phyloP scores from a whole-genome alignment of 106 monocot species.

The Vanilla planifolia region DNA sequence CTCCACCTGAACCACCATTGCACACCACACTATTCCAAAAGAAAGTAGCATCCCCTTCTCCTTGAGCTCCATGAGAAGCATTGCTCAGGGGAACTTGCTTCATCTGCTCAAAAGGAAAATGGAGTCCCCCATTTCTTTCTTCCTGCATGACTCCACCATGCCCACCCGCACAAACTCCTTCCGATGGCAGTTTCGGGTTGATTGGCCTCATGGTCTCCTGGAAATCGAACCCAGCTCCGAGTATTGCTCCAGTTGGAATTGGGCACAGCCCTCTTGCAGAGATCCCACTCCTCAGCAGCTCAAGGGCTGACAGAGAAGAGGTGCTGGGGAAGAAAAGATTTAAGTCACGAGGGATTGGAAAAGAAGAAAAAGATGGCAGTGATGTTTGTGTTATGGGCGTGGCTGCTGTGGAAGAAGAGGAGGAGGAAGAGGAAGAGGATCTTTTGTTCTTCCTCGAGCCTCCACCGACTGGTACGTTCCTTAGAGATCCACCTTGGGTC shows the following conservation, averaged over 20 bases:
- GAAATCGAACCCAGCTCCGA: conserved; percentile 2
- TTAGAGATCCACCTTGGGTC: conserved; percentile 7
- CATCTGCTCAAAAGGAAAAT: conserved; percentile 1
- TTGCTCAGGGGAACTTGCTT: not conserved
- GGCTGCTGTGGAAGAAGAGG: not conserved
- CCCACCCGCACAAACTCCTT: no score
- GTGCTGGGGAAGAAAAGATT: not conserved
- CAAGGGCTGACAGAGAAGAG: not conserved
- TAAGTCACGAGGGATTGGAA: not conserved
- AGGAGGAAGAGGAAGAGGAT: conserved; percentile 1
- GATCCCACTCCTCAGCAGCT: conserved; percentile 1
- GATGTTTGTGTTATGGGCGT: not conserved
- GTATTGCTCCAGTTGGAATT: not conserved
- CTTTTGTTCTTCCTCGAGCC: conserved; percentile 11
- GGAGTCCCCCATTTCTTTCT: not conserved
- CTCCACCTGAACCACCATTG: no score
- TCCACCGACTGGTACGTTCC: conserved; percentile 6
- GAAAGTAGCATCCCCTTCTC: not conserved
- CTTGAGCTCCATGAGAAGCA: not conserved
- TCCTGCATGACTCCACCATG: not conserved
- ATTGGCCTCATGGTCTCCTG: conserved; percentile 4
- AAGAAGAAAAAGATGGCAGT: not conserved
- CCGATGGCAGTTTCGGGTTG: not conserved
- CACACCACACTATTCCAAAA: conserved; percentile 10
- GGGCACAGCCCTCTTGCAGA: not conserved